Conservation (phyloP, 2,329 filamentous ascomycete species). For the Fusarium sp. region DNA sequence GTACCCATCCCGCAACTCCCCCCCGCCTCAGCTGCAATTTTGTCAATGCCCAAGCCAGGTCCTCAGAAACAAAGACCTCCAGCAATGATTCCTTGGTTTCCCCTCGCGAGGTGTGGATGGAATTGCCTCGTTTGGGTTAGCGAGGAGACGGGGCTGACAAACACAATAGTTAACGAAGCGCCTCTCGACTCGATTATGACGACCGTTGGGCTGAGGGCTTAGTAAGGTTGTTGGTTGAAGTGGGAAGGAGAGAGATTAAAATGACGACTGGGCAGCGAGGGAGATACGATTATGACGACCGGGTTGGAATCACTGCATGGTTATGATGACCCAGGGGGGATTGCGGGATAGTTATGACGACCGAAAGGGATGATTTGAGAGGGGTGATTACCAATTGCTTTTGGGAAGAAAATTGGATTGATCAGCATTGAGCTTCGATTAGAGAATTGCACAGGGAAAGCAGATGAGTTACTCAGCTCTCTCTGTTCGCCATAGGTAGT, state of each 20-base stretch:
- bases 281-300: conserved; percentile 3
- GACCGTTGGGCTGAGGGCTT: conserved; percentile 9
- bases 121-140: conserved; percentile 30
- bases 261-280: conserved; percentile 7
- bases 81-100: conserved; percentile 17
- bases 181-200: conserved; percentile 6
- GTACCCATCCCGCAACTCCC: conserved; percentile 14
- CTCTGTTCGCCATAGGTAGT: background rate
- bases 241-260: background rate
- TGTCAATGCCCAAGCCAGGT: background rate
- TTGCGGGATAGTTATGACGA: conserved; percentile 13
- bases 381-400: background rate
- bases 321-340: conserved; percentile 16
- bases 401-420: background rate
- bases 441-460: background rate
- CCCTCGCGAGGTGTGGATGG: conserved; percentile 20
- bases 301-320: conserved; percentile 3
- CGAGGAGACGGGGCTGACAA: conserved; percentile 19
- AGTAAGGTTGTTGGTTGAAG: conserved; percentile 24
- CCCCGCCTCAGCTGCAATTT: conserved; percentile 13
- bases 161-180: background rate
- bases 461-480: background rate
- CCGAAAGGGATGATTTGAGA: background rate
- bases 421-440: background rate
- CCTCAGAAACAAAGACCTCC: background rate